These are phyloP conservation scores for Colletotrichum cereale DNA, from an alignment of 2,329 filamentous ascomycete species.

Conservation along the genomic window DNA sequence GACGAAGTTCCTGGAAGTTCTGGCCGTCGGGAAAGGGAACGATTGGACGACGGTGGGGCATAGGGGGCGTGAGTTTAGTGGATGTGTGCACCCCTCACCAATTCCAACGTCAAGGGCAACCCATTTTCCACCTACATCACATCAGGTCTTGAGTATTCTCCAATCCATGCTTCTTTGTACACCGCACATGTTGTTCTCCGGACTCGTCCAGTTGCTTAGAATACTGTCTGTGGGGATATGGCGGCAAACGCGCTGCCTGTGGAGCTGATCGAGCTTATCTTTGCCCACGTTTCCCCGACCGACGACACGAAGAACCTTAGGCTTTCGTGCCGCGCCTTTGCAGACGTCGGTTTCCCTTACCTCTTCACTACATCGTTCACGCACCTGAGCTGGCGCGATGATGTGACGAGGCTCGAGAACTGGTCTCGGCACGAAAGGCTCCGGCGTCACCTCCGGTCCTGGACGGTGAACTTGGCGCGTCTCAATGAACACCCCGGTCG, in stretches of 20 bases:
- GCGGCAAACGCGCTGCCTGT: constrained; percentile 46
- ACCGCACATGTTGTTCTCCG: too few species aligned
- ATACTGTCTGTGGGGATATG: not conserved
- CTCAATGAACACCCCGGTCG: constrained; percentile 56
- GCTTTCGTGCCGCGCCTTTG: constrained; percentile 52
- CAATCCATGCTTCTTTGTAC: not conserved
- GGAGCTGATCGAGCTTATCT: constrained; percentile 59
- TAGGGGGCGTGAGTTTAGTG: not conserved
- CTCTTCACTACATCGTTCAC: constrained; percentile 57
- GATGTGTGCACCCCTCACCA: not conserved
- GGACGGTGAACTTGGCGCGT: constrained; percentile 61
- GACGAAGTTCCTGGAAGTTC: not conserved
- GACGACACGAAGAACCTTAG: constrained; percentile 57
- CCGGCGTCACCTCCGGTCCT: constrained; percentile 54
- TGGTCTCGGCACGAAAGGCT: constrained; percentile 59
- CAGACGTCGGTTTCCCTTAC: constrained; percentile 58
- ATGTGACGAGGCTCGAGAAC: constrained; percentile 57
- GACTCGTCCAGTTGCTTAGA: too few species aligned
- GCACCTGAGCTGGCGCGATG: constrained; percentile 58
- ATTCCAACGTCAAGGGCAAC: not conserved
- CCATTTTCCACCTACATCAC: not conserved
- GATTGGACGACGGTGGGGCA: not conserved
- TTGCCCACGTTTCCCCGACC: constrained; percentile 52
- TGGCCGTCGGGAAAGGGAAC: not conserved
- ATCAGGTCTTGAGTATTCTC: not conserved